Evolutionary conservation across 2,329 filamentous ascomycete genomes (phyloP).

Genomic region (Aspergillus neotritici): DNA sequence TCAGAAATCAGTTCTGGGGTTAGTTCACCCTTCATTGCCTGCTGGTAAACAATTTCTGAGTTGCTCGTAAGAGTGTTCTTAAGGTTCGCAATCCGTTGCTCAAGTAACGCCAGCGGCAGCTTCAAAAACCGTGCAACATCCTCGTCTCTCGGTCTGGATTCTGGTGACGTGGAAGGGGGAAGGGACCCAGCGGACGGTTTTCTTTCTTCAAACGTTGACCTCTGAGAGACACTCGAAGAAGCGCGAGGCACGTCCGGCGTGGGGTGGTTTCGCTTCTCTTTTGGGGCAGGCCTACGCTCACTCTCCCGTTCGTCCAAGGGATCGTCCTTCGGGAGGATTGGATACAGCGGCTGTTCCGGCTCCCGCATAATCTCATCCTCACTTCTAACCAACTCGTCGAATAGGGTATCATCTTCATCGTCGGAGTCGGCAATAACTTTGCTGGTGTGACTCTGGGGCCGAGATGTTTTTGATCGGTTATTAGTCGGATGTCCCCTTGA

Average conservation of each 20-base stretch:
- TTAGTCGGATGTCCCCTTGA: no score
- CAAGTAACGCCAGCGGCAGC: constrained; percentile 23
- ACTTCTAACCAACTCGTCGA: constrained; percentile 20
- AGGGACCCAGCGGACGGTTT: neutral
- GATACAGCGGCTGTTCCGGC: constrained; percentile 24
- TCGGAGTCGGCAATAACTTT: constrained; percentile 33
- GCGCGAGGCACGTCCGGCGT: no score
- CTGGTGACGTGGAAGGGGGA: constrained; percentile 4
- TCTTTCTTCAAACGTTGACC: neutral
- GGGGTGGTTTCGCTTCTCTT: neutral
- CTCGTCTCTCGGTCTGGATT: constrained; percentile 17
- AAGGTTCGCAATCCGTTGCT: constrained; percentile 23
- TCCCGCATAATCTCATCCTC: constrained; percentile 19
- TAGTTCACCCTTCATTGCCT: constrained; percentile 32
- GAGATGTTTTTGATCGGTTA: neutral
- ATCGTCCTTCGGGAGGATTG: constrained; percentile 23
- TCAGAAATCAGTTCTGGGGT: constrained; percentile 30
- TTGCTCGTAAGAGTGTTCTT: constrained; percentile 29
- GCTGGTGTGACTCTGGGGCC: constrained; percentile 1
- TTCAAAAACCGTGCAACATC: constrained; percentile 28
- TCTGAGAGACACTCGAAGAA: no score
- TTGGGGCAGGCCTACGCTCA: neutral
- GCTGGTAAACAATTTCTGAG: constrained; percentile 34
- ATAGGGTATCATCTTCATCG: constrained; percentile 24
- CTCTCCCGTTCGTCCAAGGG: constrained; percentile 6